A percentile compares a stretch with the other conserved stretches of the same genome.
These are phyloP conservation scores for Coniella lustricola DNA, from an alignment of 2,329 filamentous ascomycete species.

Conservation along the genomic window DNA sequence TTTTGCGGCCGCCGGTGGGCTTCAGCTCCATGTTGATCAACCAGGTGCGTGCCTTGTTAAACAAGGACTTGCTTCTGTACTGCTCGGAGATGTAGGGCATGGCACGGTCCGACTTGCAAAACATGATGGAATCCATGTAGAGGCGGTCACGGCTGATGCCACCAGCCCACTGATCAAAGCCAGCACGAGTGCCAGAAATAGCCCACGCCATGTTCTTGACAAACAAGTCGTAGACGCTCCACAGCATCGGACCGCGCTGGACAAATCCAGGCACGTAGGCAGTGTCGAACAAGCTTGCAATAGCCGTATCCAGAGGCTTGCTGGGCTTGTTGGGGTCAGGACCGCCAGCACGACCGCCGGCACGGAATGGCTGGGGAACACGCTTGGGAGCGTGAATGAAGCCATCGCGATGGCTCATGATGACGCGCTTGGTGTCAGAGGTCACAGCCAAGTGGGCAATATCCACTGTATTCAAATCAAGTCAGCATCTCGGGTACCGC, in stretches of 20 bases:
- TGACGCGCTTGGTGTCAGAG: slow-evolving; percentile 28
- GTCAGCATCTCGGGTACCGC: background rate
- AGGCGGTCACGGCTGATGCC: slow-evolving; percentile 32
- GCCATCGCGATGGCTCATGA: slow-evolving; percentile 31
- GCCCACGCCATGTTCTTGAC: slow-evolving; percentile 35
- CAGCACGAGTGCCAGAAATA: slow-evolving; percentile 38
- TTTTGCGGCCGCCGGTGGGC: slow-evolving; percentile 29
- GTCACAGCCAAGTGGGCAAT: slow-evolving; percentile 30
- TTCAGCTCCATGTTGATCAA: slow-evolving; percentile 23
- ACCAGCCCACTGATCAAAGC: slow-evolving; percentile 42
- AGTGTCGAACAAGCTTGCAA: slow-evolving; percentile 44
- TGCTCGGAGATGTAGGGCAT: slow-evolving; percentile 19
- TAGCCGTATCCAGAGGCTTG: slow-evolving; percentile 39
- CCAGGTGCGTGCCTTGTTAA: slow-evolving; percentile 25
- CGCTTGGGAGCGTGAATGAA: slow-evolving; percentile 32
- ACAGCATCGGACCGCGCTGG: slow-evolving; percentile 34
- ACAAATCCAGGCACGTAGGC: slow-evolving; percentile 42
- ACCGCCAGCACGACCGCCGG: slow-evolving; percentile 16
- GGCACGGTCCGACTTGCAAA: slow-evolving; percentile 19
- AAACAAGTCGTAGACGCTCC: slow-evolving; percentile 40
- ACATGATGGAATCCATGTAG: slow-evolving; percentile 24
- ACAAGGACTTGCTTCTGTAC: slow-evolving; percentile 29
- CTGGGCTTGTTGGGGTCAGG: slow-evolving; percentile 24
- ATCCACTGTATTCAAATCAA: slow-evolving; percentile 21
- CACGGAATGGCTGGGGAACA: slow-evolving; percentile 15